Conservation (phyloP, 2,329 filamentous ascomycete species). For the Xylariaceae sp. region DNA sequence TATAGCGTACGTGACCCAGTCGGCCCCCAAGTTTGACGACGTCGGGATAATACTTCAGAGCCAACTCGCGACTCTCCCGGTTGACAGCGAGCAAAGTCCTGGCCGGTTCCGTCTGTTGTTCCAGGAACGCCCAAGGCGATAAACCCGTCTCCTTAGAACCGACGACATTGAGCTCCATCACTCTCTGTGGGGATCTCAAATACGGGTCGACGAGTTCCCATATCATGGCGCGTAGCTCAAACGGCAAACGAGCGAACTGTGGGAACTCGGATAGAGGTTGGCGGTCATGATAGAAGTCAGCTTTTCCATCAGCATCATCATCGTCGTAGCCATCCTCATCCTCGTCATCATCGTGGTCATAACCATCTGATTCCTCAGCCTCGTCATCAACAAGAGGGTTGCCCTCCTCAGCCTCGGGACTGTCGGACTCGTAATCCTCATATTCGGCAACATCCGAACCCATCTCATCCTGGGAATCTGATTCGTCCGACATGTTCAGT, state of each 20-base stretch:
- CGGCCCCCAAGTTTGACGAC: constrained; percentile 18
- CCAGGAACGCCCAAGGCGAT: constrained; percentile 19
- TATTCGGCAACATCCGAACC: constrained; percentile 6
- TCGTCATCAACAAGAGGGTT: constrained; percentile 29
- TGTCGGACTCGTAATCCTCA: constrained; percentile 18
- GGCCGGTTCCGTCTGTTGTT: constrained; percentile 28
- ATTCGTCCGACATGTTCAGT: constrained; percentile 22
- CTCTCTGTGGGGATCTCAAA: constrained; percentile 24
- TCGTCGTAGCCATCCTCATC: constrained; percentile 8
- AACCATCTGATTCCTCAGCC: constrained; percentile 26
- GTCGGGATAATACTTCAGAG: constrained; percentile 31
- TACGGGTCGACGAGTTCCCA: constrained; percentile 34
- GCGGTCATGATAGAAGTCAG: constrained; percentile 2
- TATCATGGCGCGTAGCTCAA: constrained; percentile 32
- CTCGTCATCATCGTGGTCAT: constrained; percentile 13
- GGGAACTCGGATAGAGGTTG: constrained; percentile 25
- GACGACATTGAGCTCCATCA: constrained; percentile 16
- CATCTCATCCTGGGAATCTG: constrained; percentile 17
- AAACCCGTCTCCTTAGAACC: constrained; percentile 1
- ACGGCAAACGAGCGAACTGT: constrained; percentile 32
- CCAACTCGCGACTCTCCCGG: constrained; percentile 31
- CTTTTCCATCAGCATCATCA: neutral
- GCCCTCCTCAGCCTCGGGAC: constrained; percentile 16
- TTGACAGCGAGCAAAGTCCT: constrained; percentile 29
- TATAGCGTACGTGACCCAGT: constrained; percentile 23